Evolutionary conservation across 208 protist genomes (phyloP).

Genomic region (Sergeia podlipaevii): DNA sequence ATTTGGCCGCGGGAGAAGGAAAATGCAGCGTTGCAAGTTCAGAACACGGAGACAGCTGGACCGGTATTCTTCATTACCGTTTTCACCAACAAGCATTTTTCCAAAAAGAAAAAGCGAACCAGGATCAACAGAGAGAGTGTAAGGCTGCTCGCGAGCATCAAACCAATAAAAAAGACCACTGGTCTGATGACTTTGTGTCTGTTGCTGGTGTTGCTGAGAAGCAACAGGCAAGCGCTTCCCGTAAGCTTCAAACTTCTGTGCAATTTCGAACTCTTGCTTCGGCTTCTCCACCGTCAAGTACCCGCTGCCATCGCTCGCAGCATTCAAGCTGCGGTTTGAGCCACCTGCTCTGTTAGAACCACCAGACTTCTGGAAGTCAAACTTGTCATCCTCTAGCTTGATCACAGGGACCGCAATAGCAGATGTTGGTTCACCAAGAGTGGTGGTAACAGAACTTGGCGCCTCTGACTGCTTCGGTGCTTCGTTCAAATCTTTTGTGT

Average conservation of each 20-base stretch:
- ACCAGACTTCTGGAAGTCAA: conserved; percentile 26
- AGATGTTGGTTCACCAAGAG: no score
- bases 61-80: conserved; percentile 22
- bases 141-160: conserved; percentile 82
- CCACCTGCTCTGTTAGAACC: conserved; percentile 14
- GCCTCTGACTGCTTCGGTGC: not conserved
- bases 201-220: not conserved
- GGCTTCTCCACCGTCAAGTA: conserved; percentile 28
- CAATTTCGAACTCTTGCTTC: conserved; percentile 20
- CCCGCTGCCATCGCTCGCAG: conserved; percentile 8
- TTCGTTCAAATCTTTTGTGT: not conserved
- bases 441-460: not conserved
- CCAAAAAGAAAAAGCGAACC: conserved; percentile 92
- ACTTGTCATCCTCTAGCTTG: conserved; percentile 16
- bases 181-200: conserved; percentile 8
- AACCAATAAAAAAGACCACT: conserved; percentile 80
- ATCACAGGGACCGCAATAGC: no score
- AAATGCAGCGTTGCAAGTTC: conserved; percentile 73
- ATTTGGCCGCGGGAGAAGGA: conserved; percentile 62
- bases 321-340: not conserved
- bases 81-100: conserved; percentile 43
- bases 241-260: conserved; percentile 10
- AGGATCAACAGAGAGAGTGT: conserved; percentile 57
- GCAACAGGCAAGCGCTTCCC: not conserved
- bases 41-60: conserved; percentile 87